Evolutionary conservation across 1,284 basidiomycete species (phyloP).

Genomic region (Cystobasidium slooffiae): DNA sequence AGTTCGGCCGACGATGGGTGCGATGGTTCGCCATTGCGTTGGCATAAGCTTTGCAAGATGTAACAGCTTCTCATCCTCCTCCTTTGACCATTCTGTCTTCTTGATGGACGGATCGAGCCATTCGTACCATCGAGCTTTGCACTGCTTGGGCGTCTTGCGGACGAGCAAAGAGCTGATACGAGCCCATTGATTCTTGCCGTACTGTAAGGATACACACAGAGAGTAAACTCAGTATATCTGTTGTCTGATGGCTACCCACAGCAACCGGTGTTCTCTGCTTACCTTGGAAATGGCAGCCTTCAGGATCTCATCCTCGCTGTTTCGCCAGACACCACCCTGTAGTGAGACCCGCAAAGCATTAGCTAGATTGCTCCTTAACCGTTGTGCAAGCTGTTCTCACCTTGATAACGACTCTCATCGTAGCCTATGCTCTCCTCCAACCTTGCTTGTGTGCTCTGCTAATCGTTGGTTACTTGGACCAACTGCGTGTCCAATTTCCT

Average conservation of each 20-base stretch:
- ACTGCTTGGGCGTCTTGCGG: conserved; percentile 98
- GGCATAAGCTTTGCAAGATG: conserved; percentile 99
- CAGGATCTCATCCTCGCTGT: conserved; percentile 87
- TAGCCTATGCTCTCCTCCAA: background rate
- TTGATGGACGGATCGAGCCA: conserved; percentile 99
- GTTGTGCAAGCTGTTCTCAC: conserved; percentile 4
- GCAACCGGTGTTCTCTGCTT: background rate
- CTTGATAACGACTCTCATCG: conserved; percentile 52
- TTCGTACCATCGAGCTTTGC: conserved; percentile 83
- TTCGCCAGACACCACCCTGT: conserved; percentile 51
- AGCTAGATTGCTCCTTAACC: background rate
- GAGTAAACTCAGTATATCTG: background rate
- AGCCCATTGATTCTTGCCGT: conserved; percentile 74
- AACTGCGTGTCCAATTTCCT: no score
- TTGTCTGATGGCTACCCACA: background rate
- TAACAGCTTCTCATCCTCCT: conserved; percentile 97
- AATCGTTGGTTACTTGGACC: no score
- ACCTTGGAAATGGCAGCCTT: conserved; percentile 90
- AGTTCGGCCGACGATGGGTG: conserved; percentile 97
- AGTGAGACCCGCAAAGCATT: background rate
- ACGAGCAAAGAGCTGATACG: conserved; percentile 97
- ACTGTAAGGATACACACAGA: conserved; percentile 37
- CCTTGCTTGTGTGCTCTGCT: no score
- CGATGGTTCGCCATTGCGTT: conserved; percentile 99
- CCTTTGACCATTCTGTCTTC: conserved; percentile 99